These are phyloP conservation scores for Penicillium parvum DNA, from an alignment of 495 filamentous ascomycete genomes.

Conservation along the genomic window DNA sequence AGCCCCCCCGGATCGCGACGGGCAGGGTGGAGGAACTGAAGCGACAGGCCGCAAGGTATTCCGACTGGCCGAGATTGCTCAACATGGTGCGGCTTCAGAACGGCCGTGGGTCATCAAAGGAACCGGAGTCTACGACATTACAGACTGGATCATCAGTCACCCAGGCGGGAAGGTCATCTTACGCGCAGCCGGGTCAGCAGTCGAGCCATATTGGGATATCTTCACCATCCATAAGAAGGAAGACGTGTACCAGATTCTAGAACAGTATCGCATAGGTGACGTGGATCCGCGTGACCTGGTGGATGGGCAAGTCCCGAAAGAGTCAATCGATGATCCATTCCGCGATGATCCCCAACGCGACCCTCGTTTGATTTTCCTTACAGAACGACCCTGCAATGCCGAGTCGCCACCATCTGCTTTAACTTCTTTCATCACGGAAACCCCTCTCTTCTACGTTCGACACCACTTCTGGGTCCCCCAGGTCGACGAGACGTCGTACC, in stretches of 20 bases:
- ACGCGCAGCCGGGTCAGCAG: not conserved
- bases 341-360: conserved; percentile 1
- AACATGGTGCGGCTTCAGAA: conserved; percentile 1
- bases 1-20: too few relatives aligned
- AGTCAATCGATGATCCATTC: conserved; percentile 3
- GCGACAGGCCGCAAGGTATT: too few relatives aligned
- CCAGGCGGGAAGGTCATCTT: conserved; percentile 1
- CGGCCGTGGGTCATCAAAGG: conserved; percentile 3
- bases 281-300: not conserved
- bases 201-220: conserved; percentile 6
- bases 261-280: conserved; percentile 1
- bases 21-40: too few relatives aligned
- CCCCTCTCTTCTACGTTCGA: conserved; percentile 1
- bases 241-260: conserved; percentile 4
- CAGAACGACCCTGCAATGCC: conserved; percentile 1
- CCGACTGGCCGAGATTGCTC: not conserved
- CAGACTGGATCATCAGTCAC: conserved; percentile 2
- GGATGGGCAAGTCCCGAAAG: conserved; percentile 2
- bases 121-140: conserved; percentile 4
- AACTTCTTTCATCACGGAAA: not conserved
- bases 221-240: conserved; percentile 3
- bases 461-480: conserved; percentile 4
- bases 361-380: not conserved
- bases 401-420: not conserved
- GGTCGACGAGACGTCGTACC: not conserved